Base-by-base conservation (phyloP, 2,329 filamentous ascomycete genomes). In the Pezizomycotina sp. region DNA sequence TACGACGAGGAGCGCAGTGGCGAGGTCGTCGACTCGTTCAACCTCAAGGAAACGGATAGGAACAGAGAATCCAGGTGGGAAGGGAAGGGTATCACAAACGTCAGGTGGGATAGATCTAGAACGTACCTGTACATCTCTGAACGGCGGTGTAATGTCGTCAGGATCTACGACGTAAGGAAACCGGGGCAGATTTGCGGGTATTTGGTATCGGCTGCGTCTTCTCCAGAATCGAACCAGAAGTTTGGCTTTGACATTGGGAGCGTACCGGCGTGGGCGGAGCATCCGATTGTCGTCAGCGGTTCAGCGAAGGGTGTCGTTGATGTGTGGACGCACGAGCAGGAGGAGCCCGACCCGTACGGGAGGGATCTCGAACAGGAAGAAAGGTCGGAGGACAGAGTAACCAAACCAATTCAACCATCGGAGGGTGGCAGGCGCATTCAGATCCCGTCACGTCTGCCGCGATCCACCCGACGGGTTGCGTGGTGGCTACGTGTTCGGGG, bases 91-190 rank as follows among this genome's bases (percentile, higher is more conserved):
- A 53, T 68, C 2, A 59, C 58, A 2, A 49, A 56, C 10, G 34
- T 68, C 4, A 52, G 53, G 18, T 68, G 62, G 62, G 62, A 57
- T n/a, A 55, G 58, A 0, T 58, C 58, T 43, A 62, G 59, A 1
- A 56, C 43, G 3, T 66, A 66, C 45, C 49, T 69, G 8, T 60
- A 63, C 38, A 55, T 64, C 3, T 61, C 59, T 0, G 64, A 67
- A 47, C 55, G 64, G 18, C 53, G 55, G 29, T 60, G 60, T 19
- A 57, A 65, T 41, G 53, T 51, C 2, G 48, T 67, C 1, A 53
- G 58, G 15, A 56, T 68, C 2, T 68, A 62, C 46, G 65, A 69
- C 43, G 53, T 64, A 8, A 55, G 65, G 1, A 38, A 15, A 20
- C 22, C 1, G 7, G 4, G 6, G 20, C 29, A n/a, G 5, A 29